A percentile compares a stretch with the other conserved stretches of the same genome.
phyloP scores from a whole-genome alignment of 148 eudicot species.

The Limonium bicolor region DNA sequence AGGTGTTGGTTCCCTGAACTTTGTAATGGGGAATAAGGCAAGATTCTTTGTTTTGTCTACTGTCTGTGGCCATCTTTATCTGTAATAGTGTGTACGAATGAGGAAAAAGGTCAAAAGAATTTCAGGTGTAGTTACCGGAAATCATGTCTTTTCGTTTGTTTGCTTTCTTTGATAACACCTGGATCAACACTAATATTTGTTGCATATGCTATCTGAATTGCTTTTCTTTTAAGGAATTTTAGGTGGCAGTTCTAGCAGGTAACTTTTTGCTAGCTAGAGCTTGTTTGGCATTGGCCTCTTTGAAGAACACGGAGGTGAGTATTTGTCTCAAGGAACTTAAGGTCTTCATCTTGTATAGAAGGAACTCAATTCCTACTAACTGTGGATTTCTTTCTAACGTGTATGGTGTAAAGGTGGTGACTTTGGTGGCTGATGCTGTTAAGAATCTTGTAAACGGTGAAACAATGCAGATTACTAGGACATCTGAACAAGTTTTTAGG shows the following conservation, averaged over 20 bases:
- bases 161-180: not conserved
- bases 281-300: constrained; percentile 81
- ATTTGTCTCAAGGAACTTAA: no score
- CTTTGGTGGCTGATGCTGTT: constrained; percentile 66
- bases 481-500: constrained; percentile 78
- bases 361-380: no score
- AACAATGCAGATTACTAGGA: constrained; percentile 84
- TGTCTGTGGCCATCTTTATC: not conserved
- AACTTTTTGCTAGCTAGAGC: constrained; percentile 90
- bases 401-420: constrained; percentile 42
- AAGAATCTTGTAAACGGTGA: constrained; percentile 94
- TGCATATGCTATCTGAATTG: not conserved
- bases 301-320: constrained; percentile 57
- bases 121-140: no score
- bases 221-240: not conserved
- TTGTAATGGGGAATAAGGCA: constrained; percentile 79
- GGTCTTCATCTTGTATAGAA: no score
- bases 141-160: not conserved
- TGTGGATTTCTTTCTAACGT: no score
- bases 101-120: constrained; percentile 96
- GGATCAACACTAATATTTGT: not conserved
- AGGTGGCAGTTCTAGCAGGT: constrained; percentile 78
- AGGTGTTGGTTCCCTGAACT: constrained; percentile 43
- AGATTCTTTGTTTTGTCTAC: constrained; percentile 1
- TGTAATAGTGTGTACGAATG: no score